Conservation (phyloP, 2,329 filamentous ascomycete genomes). For the Zasmidium angulare region DNA sequence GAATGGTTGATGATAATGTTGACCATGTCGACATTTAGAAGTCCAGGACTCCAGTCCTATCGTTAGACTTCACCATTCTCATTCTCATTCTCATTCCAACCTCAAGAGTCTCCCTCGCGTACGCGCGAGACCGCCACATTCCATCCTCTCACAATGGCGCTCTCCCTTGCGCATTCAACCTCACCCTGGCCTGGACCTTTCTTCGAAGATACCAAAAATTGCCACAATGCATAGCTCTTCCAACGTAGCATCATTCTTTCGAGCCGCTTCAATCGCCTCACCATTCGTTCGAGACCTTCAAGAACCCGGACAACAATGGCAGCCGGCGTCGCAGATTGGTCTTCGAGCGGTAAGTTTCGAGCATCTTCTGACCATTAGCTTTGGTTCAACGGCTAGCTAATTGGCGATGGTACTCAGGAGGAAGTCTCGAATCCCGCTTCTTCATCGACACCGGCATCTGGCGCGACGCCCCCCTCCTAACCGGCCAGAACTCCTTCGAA, state of each 20-base stretch:
- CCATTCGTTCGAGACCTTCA: neutral
- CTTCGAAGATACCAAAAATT: neutral
- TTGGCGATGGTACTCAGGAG: slow-evolving; percentile 12
- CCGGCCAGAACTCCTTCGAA: slow-evolving; percentile 68
- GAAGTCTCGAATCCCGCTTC: slow-evolving; percentile 41
- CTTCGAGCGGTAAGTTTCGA: slow-evolving; percentile 16
- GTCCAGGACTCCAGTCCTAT: no score
- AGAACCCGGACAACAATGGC: slow-evolving; percentile 12
- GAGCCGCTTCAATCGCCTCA: no score
- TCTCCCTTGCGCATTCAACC: neutral
- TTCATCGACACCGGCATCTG: slow-evolving; percentile 62
- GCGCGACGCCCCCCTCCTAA: slow-evolving; percentile 69
- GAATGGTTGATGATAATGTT: no score
- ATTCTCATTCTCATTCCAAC: neutral
- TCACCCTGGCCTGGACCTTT: neutral
- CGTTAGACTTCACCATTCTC: no score
- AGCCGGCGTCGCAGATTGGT: slow-evolving; percentile 16
- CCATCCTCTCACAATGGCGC: neutral
- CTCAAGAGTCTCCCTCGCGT: neutral
- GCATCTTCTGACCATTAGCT: no score
- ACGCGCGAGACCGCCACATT: neutral
- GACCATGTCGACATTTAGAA: no score
- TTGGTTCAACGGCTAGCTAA: no score
- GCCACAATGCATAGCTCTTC: neutral
- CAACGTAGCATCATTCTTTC: neutral